These are phyloP conservation scores for Fusarium goolgardi DNA, from an alignment of 2,329 filamentous ascomycete genomes.

Conservation along the genomic window DNA sequence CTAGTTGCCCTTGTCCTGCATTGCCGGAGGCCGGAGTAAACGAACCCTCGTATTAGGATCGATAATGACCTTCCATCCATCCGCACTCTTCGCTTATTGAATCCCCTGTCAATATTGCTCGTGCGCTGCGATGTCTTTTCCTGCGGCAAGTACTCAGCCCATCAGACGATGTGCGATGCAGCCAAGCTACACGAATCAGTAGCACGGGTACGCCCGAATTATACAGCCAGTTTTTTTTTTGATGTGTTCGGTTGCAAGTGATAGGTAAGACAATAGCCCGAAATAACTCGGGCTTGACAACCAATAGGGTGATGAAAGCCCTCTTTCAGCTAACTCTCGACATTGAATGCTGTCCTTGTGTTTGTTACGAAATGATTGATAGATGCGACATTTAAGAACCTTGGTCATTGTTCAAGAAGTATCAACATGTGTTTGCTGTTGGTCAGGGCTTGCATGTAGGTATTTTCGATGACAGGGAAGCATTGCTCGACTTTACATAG, in stretches of 20 bases:
- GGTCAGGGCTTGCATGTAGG: background rate
- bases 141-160: conserved; percentile 32
- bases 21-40: conserved; percentile 33
- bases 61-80: conserved; percentile 30
- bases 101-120: conserved; percentile 31
- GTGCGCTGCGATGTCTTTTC: conserved; percentile 34
- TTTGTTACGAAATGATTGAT: background rate
- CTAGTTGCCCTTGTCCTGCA: background rate
- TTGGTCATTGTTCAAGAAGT: background rate
- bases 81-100: conserved; percentile 42
- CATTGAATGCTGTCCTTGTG: conserved; percentile 2
- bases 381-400: background rate
- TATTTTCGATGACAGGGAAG: background rate
- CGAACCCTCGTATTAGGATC: conserved; percentile 21
- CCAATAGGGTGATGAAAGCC: background rate
- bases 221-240: conserved; percentile 3
- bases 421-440: background rate
- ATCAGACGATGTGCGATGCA: conserved; percentile 36
- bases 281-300: conserved; percentile 28
- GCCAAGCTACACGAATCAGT: conserved; percentile 26
- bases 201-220: conserved; percentile 21
- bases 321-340: background rate
- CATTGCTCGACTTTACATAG: background rate
- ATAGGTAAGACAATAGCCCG: conserved; percentile 21
- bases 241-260: conserved; percentile 22